Evolutionary conservation across 2,329 filamentous ascomycete species (phyloP), one percentile per base, ranked within the genome.

Genomic region (Podosphaera aphanis): DNA sequence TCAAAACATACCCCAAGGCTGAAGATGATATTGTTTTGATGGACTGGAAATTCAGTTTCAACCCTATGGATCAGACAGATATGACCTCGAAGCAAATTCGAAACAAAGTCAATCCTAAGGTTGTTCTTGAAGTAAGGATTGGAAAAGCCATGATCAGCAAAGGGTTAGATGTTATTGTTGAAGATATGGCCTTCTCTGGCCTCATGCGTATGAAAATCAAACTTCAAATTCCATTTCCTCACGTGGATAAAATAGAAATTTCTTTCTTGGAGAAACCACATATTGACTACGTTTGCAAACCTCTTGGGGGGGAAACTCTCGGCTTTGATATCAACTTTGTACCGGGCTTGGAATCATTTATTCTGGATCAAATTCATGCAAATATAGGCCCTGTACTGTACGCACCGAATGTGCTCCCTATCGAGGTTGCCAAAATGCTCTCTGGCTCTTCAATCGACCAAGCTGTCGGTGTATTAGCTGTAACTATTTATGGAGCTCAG

Each of bases 11-110:
- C 56, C 88, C 88, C 48, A 93, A 90, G 62, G 83, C 83, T 1
- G 84, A 94, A 54, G 86, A 94, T 51, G 90, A 98, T 58, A 78
- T 86, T 48, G 84, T 98, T 37, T 74, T 95, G 57, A 98, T 98
- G 90, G 90, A 98, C 61, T 98, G 90, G 90, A 93, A 93, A 58
- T 98, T 98, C 63, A 95, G 88, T 69, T 98, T 98, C 65, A 95
- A 83, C 0, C 90, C 90, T 29, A 95, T 90, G 53, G 92, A 98
- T 61, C 82, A 74, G 2, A 77, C 82, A 53, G 90, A 98, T 61
- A 75, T 98, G 71, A 98, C 90, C 1, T 69, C 79, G 2, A 76
- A 80, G 49, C 90, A 98, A 61, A 65, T 94, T 57, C 88, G 83
- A 67, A 85, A 86, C 68, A 94, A 93, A 68, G 74, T 95, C 62